Conservation (phyloP, 129 eudicot genomes). For the Dittrichia graveolens region DNA sequence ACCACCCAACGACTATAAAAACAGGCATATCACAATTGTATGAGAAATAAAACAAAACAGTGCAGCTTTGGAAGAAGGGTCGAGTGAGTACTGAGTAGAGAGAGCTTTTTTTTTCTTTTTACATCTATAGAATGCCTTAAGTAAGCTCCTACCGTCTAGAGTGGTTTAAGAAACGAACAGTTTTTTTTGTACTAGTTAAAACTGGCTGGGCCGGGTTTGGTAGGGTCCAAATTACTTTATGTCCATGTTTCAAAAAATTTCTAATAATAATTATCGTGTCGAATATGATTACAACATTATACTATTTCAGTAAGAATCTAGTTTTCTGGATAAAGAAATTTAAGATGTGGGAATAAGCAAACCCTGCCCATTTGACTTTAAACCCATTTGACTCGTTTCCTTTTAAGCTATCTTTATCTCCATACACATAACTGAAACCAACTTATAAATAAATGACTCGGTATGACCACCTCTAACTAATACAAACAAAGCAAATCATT, state of each 20-base stretch:
- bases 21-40: conserved; percentile 1
- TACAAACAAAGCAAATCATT: no score
- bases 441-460: background rate
- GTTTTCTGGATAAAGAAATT: background rate
- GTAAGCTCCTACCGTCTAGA: background rate
- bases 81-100: background rate
- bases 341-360: no score
- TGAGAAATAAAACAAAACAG: background rate
- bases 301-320: background rate
- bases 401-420: background rate
- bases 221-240: background rate
- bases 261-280: background rate
- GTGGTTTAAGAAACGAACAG: background rate
- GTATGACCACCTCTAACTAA: no score
- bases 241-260: no score
- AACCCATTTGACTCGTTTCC: background rate
- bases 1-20: conserved; percentile 82
- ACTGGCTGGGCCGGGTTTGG: background rate
- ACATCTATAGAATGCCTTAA: background rate
- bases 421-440: background rate
- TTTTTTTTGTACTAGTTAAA: background rate
- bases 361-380: no score
- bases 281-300: background rate
- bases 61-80: background rate
- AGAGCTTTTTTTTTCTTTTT: no score